Evolutionary conservation across 1,139 yeast species (phyloP).

Genomic region (Nadsonia commutata): DNA sequence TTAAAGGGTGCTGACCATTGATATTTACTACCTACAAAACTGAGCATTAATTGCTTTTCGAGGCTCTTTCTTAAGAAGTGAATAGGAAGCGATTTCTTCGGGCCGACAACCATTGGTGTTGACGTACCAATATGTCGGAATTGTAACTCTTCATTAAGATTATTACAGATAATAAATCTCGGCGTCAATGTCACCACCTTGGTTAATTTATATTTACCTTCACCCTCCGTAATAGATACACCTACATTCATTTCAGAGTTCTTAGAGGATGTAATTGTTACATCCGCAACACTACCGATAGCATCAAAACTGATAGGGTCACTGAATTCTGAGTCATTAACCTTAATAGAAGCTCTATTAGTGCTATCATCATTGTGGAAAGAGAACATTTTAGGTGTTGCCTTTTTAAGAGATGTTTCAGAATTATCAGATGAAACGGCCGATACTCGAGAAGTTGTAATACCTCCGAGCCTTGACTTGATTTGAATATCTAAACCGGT

Average conservation of each 20-base stretch:
- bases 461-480: constrained; percentile 34
- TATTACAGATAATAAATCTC: constrained; percentile 60
- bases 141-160: constrained; percentile 39
- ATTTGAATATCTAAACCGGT: constrained; percentile 56
- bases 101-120: constrained; percentile 23
- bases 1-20: constrained; percentile 84
- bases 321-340: constrained; percentile 68
- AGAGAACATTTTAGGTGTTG: constrained; percentile 72
- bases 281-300: constrained; percentile 67
- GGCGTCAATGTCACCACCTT: constrained; percentile 76
- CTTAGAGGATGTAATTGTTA: constrained; percentile 37
- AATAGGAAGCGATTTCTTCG: constrained; percentile 45
- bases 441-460: constrained; percentile 22
- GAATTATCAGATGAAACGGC: constrained; percentile 16
- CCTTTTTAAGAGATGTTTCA: constrained; percentile 19
- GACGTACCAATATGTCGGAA: constrained; percentile 46
- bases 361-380: constrained; percentile 49
- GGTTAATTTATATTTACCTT: constrained; percentile 61
- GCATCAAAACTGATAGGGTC: constrained; percentile 75
- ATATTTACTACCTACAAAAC: constrained; percentile 43
- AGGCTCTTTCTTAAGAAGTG: constrained; percentile 39
- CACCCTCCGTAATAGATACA: constrained; percentile 65
- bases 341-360: constrained; percentile 54
- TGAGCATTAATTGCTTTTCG: constrained; percentile 40
- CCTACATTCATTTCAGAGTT: constrained; percentile 66